phyloP scores from a whole-genome alignment of 345 rosid species.

The Sapria himalayana region DNA sequence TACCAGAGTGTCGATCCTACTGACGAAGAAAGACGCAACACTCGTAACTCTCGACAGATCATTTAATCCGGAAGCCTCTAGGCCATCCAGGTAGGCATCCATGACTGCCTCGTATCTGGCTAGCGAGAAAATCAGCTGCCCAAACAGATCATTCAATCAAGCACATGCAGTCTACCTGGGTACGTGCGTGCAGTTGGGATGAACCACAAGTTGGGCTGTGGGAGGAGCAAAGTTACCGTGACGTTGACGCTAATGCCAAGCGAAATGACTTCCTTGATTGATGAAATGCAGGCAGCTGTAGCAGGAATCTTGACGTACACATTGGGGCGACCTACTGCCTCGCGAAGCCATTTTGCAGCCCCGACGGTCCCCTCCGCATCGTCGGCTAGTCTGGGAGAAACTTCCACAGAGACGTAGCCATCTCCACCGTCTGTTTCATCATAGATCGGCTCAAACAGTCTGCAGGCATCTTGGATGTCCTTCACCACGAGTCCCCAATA shows the following conservation, averaged over 20 bases:
- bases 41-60: slow-evolving; percentile 93
- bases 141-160: not conserved
- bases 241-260: slow-evolving; percentile 83
- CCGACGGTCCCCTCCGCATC: slow-evolving; percentile 74
- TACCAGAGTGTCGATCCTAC: slow-evolving; percentile 85
- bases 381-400: slow-evolving; percentile 86
- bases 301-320: slow-evolving; percentile 98
- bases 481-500: slow-evolving; percentile 96
- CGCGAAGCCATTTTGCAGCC: slow-evolving; percentile 77
- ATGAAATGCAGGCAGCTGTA: slow-evolving; percentile 72
- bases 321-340: slow-evolving; percentile 60
- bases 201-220: not conserved
- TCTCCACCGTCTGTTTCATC: slow-evolving; percentile 80
- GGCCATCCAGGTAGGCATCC: slow-evolving; percentile 98
- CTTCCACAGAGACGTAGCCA: slow-evolving; percentile 97
- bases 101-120: slow-evolving; percentile 83
- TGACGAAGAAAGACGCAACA: slow-evolving; percentile 95
- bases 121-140: slow-evolving; percentile 85
- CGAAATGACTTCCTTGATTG: slow-evolving; percentile 82
- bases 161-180: not conserved
- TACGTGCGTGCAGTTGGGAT: too few relatives aligned
- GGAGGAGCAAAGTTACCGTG: slow-evolving; percentile 35
- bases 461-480: slow-evolving; percentile 97
- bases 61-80: slow-evolving; percentile 76
- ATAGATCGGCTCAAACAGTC: slow-evolving; percentile 81